Evolutionary conservation across 2,329 filamentous ascomycete genomes (phyloP).

Genomic region (Pezicula neosporulosa): DNA sequence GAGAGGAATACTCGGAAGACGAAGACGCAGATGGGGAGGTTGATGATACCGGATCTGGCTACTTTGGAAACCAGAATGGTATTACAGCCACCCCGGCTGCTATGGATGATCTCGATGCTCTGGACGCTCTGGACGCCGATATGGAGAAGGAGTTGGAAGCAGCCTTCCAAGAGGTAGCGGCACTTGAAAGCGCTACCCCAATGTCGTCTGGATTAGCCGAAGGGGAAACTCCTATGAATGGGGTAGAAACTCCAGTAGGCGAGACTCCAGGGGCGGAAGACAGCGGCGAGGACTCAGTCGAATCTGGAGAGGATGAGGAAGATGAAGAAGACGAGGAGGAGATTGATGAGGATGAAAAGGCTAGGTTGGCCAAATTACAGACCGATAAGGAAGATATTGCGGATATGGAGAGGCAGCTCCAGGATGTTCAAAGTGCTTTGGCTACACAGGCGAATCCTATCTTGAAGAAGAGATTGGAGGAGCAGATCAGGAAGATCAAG

Average conservation of each 20-base stretch:
- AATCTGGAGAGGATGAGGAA: slow-evolving; percentile 39
- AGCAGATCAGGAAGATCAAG: slow-evolving; percentile 45
- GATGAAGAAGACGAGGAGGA: slow-evolving; percentile 39
- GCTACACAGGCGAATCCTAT: slow-evolving; percentile 43
- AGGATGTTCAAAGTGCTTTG: slow-evolving; percentile 35
- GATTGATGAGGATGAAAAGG: slow-evolving; percentile 49
- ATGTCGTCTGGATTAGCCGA: slow-evolving; percentile 24
- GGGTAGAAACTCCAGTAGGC: slow-evolving; percentile 17
- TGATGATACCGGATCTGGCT: slow-evolving; percentile 34
- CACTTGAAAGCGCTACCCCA: slow-evolving; percentile 30
- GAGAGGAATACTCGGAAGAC: slow-evolving; percentile 31
- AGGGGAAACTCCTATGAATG: slow-evolving; percentile 19
- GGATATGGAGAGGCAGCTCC: slow-evolving; percentile 48
- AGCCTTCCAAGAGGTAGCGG: slow-evolving; percentile 25
- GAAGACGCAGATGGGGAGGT: slow-evolving; percentile 34
- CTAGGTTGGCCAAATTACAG: slow-evolving; percentile 41
- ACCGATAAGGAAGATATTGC: slow-evolving; percentile 49
- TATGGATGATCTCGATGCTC: slow-evolving; percentile 33
- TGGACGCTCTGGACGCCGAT: slow-evolving; percentile 33
- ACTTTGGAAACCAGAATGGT: slow-evolving; percentile 20
- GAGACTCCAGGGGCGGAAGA: slow-evolving; percentile 25
- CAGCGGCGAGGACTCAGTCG: slow-evolving; percentile 38
- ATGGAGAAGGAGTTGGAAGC: slow-evolving; percentile 28
- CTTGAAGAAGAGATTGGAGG: slow-evolving; percentile 43
- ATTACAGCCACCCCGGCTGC: slow-evolving; percentile 28